These are phyloP conservation scores for Vigna reflexopilosa DNA, from an alignment of 306 rosid genomes.

Conservation along the genomic window DNA sequence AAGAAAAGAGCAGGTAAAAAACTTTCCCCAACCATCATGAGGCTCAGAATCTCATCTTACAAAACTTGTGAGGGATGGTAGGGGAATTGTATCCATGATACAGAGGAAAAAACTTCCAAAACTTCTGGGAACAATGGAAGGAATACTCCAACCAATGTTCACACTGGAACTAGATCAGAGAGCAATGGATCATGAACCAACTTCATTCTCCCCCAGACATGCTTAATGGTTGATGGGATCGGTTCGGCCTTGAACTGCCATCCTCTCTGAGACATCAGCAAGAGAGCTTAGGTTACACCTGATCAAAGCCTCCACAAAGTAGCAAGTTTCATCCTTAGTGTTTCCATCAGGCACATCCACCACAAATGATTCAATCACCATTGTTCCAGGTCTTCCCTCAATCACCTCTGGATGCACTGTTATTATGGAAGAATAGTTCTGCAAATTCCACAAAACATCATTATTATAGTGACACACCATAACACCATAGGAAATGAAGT, in stretches of 20 bases:
- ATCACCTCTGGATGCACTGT: conserved; percentile 89
- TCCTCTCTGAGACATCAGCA: conserved; percentile 97
- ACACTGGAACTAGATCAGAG: conserved; percentile 60
- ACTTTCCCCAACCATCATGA: conserved; percentile 53
- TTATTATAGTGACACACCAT: conserved; percentile 15
- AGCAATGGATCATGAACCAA: conserved; percentile 51
- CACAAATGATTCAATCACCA: conserved; percentile 94
- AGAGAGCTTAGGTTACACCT: conserved; percentile 94
- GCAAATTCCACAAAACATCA: conserved; percentile 51
- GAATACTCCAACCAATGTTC: conserved; percentile 71
- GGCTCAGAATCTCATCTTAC: conserved; percentile 51
- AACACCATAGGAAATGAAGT: conserved; percentile 12
- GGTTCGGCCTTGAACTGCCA: conserved; percentile 86
- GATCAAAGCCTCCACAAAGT: conserved; percentile 90
- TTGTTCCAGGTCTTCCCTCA: conserved; percentile 92
- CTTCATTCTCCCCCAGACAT: conserved; percentile 49
- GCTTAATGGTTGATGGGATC: conserved; percentile 66
- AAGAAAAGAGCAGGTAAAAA: conserved; percentile 49
- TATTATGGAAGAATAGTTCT: conserved; percentile 93
- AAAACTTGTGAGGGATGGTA: conserved; percentile 45
- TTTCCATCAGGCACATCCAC: conserved; percentile 96
- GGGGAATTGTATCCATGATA: conserved; percentile 58
- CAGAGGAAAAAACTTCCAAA: conserved; percentile 65
- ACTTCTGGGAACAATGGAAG: conserved; percentile 66
- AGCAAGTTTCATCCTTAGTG: conserved; percentile 94